Conservation (phyloP, 306 rosid genomes). For the Quercus ilex region DNA sequence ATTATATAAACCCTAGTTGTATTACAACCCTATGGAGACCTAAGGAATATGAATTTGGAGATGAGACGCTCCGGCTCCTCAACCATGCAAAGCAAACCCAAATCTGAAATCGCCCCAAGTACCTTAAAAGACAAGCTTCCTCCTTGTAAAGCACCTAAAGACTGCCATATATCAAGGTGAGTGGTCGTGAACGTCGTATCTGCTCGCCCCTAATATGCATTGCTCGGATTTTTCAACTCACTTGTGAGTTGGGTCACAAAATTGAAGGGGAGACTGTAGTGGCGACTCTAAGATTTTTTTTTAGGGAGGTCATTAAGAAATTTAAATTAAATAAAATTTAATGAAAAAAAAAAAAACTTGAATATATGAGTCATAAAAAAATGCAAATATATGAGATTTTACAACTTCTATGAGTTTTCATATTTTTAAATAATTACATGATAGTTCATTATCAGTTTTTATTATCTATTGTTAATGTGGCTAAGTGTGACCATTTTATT, state of each 20-base stretch:
- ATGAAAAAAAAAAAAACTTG: too few relatives aligned
- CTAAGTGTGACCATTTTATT: too few relatives aligned
- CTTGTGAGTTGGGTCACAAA: conserved; percentile 39
- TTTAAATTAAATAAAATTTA: too few relatives aligned
- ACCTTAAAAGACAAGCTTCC: background rate
- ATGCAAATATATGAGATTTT: too few relatives aligned
- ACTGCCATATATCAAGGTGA: conserved; percentile 24
- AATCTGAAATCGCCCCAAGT: background rate
- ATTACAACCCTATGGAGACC: background rate
- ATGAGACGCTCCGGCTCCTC: background rate
- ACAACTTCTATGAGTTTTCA: too few relatives aligned
- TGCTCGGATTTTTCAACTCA: conserved; percentile 45
- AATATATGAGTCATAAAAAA: too few relatives aligned
- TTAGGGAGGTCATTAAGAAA: too few relatives aligned
- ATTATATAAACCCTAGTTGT: background rate
- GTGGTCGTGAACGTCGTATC: conserved; percentile 35
- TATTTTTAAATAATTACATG: too few relatives aligned
- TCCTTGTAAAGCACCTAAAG: conserved; percentile 7
- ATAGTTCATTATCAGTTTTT: too few relatives aligned
- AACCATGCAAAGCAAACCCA: background rate
- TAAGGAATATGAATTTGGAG: conserved; percentile 4
- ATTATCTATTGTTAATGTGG: too few relatives aligned
- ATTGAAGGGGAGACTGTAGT: conserved; percentile 18
- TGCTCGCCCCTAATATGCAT: conserved; percentile 41
- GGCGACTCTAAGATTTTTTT: too few relatives aligned